Base-by-base conservation (phyloP, 768 basidiomycete species). In the Udeniomyces megalosporus region DNA sequence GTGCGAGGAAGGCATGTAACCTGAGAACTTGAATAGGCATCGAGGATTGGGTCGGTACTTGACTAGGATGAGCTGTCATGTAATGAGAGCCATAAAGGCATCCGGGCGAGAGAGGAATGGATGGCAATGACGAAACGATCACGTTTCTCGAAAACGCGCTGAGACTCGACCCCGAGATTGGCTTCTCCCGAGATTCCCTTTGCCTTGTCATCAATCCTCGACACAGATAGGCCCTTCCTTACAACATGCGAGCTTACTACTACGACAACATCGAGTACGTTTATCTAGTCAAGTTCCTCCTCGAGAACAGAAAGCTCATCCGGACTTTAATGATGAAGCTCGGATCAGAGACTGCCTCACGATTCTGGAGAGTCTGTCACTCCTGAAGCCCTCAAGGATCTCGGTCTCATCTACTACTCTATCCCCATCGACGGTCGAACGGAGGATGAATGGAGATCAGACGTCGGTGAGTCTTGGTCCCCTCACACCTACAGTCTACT, bases 311-410 rank as follows among this genome's bases (percentile, higher is more conserved):
- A 44, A 12, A 85, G 84, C 77, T 84, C 24, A 28, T 4, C 42
- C 29, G 28, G 83, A 75, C 83, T 78, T 71, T 83, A 86, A 73
- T 79, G 85, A 69, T n/a, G 80, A 32, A 79, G 82, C 0, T 85
- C 84, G 31, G 88, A 93, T 74, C 89, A 90, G 70, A 82, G 86
- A 38, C 80, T 85, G 5, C 80, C 78, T 0, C 90, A 95, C 74
- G 81, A 90, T 72, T 84, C 80, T 20, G 77, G 79, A 4, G 68
- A 69, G 34, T 61, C 68, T 10, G 82, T 86, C 26, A 69, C 78
- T 0, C 60, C 71, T 7, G 75, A 78, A 10, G 75, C 73, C 31
- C 79, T 95, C 38, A 66, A 72, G 1, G 66, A 72, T 29, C 74
- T 90, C 62, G 84, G 84, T 1, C 81, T 93, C 55, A 78, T 80